phyloP scores from a whole-genome alignment of 768 basidiomycete species.

The Neoboletus subvelutipes region DNA sequence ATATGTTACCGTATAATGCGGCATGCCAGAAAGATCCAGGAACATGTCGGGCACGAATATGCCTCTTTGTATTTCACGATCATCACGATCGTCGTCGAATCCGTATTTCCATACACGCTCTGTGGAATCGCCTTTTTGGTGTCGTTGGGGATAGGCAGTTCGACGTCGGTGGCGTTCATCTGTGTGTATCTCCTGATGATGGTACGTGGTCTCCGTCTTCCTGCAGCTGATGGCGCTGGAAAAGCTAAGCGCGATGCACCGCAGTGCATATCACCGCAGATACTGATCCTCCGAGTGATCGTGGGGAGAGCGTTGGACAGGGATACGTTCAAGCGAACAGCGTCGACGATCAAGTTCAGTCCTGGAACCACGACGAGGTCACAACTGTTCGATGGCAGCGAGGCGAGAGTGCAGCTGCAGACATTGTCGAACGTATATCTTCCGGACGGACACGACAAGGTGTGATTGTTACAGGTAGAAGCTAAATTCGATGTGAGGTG shows the following conservation, averaged over 20 bases:
- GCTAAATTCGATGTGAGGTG: neutral
- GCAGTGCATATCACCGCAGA: constrained; percentile 30
- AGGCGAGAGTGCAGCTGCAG: neutral
- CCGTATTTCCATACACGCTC: constrained; percentile 26
- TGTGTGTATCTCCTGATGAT: constrained; percentile 20
- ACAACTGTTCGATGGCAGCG: neutral
- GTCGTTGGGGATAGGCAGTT: constrained; percentile 16
- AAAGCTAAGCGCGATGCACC: neutral
- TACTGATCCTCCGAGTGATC: constrained; percentile 27
- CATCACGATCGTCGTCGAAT: constrained; percentile 20
- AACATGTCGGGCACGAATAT: constrained; percentile 16
- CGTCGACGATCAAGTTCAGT: constrained; percentile 15
- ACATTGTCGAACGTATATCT: neutral
- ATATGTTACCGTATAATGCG: constrained; percentile 22
- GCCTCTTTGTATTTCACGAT: constrained; percentile 17
- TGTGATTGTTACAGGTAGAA: neutral
- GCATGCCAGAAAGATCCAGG: constrained; percentile 4
- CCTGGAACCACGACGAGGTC: neutral
- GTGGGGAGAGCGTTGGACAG: constrained; percentile 12
- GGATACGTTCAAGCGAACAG: neutral
- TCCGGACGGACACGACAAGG: neutral
- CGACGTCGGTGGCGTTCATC: constrained; percentile 10
- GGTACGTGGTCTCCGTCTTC: constrained; percentile 6
- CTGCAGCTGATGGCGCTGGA: too few relatives aligned
- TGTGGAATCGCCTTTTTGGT: constrained; percentile 25